Evolutionary conservation across 2,329 filamentous ascomycete species (phyloP), one percentile per base, ranked within the genome.

Genomic region (Nemania diffusa): DNA sequence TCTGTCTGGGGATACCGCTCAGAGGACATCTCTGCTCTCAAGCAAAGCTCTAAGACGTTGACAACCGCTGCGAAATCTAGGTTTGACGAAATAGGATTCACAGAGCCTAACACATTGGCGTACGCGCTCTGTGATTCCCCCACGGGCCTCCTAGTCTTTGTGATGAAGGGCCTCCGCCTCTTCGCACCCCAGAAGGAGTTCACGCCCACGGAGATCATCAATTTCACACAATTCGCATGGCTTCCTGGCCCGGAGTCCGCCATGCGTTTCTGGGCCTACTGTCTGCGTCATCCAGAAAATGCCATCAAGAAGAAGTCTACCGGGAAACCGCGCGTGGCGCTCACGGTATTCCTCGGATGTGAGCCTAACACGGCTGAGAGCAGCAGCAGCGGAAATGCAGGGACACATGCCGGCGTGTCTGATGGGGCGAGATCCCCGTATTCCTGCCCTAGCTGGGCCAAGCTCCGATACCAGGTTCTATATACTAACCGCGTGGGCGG

Each of bases 71-170:
- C 70, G 6, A 67, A 75, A n/a, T 57, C 78, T 17, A 77, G 78
- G 0, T 71, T 79, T 48, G 74, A 78, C 46, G 69, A 71, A 13
- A 65, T 77, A 5, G 76, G 72, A 26, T 70, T 79, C 50, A 75
- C 75, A 15, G 84, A 86, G 51, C 85, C 86, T 0, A 87, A 88
- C 67, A 87, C 86, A 0, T 77, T 88, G 1, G 80, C 87, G 0
- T 90, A 89, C 70, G 87, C 87, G 1, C 80, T 90, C 1, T 89
- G 87, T 73, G 88, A 90, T 75, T 90, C 87, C 3, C 88, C 88
- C 0, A 83, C 84, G 0, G 88, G 88, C 0, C 76, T 90, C 7
- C 77, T 90, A 8, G 84, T 87, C 32, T 84, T 87, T 68, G 80
- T 88, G 4, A 74, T 88, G 65, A 83, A 82, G 72, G 78, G 80